Conservation (phyloP, 129 eudicot species). For the Flaveria robusta region DNA sequence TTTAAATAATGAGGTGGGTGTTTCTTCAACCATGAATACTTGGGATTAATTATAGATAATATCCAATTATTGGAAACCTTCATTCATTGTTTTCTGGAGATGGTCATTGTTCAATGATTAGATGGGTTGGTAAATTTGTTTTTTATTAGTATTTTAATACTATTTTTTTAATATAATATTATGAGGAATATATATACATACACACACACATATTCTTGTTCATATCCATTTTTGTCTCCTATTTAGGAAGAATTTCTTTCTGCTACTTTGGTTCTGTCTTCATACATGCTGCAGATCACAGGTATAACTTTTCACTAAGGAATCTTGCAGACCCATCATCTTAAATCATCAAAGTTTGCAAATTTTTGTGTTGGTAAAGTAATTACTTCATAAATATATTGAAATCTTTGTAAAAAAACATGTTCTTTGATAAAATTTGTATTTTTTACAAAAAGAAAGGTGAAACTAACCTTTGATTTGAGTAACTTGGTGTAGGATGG, state of each 20-base stretch:
- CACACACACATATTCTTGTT: constrained; percentile 44
- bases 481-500: neutral
- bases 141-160: constrained; percentile 30
- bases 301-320: constrained; percentile 25
- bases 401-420: neutral
- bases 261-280: constrained; percentile 43
- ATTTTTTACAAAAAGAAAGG: neutral
- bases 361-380: neutral
- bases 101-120: constrained; percentile 81
- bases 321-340: constrained; percentile 20
- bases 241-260: constrained; percentile 38
- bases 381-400: neutral
- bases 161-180: constrained; percentile 12
- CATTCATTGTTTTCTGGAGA: constrained; percentile 41
- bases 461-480: neutral
- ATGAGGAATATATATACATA: constrained; percentile 23
- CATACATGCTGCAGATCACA: constrained; percentile 34
- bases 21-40: constrained; percentile 18
- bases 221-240: constrained; percentile 58
- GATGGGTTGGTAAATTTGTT: constrained; percentile 55
- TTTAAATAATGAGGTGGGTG: constrained; percentile 18
- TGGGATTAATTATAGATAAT: constrained; percentile 7
- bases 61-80: constrained; percentile 31
- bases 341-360: constrained; percentile 13
- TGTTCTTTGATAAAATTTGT: neutral